Conservation (phyloP, 148 eudicot species). For the Arctostaphylos glauca region DNA sequence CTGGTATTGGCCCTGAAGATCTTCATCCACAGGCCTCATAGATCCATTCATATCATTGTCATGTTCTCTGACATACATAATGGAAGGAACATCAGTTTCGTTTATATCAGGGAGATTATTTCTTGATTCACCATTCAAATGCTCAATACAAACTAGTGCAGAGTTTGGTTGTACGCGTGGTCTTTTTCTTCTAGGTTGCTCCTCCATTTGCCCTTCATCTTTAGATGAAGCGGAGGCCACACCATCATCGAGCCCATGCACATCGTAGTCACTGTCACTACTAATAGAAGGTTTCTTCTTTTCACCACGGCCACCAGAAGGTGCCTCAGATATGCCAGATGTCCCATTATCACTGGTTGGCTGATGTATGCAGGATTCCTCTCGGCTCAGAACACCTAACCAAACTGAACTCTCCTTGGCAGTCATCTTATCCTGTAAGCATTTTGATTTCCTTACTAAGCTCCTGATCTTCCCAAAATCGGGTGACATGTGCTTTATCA, state of each 20-base stretch:
- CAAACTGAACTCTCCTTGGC: conserved; percentile 87
- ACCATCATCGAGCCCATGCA: conserved; percentile 63
- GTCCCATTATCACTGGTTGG: conserved; percentile 66
- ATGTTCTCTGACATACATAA: conserved; percentile 25
- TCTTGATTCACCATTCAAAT: conserved; percentile 30
- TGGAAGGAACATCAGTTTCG: conserved; percentile 29
- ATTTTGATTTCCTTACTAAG: conserved; percentile 67
- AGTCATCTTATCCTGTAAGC: conserved; percentile 88
- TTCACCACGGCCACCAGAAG: conserved; percentile 34
- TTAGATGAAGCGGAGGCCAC: conserved; percentile 56
- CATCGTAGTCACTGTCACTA: conserved; percentile 79
- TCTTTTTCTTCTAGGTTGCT: conserved; percentile 41
- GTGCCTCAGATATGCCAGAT: conserved; percentile 54
- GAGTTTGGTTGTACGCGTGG: conserved; percentile 31
- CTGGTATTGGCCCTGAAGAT: conserved; percentile 34
- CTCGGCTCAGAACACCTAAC: conserved; percentile 66
- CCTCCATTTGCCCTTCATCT: conserved; percentile 27
- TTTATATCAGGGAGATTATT: conserved; percentile 35
- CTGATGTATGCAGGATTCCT: conserved; percentile 54
- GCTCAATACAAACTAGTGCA: conserved; percentile 31
- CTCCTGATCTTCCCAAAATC: conserved; percentile 74
- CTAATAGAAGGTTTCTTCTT: conserved; percentile 57
- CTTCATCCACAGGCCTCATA: conserved; percentile 34
- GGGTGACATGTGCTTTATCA: conserved; percentile 88
- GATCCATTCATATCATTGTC: conserved; percentile 31